phyloP scores from a whole-genome alignment of 441 rosid species.

The Mallotus japonicus region DNA sequence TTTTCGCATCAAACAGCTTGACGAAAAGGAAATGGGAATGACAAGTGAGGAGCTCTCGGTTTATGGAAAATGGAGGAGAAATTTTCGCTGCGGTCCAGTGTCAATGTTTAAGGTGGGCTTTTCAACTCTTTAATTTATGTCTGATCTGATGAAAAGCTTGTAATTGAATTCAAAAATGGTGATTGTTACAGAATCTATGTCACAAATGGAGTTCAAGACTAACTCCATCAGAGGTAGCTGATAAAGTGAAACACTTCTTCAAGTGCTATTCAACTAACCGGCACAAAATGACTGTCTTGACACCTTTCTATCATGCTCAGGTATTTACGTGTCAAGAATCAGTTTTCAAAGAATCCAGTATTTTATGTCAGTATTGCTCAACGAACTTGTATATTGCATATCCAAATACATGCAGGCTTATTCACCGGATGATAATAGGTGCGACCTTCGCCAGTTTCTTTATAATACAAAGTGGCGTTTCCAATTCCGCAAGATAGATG shows the following conservation, averaged over 20 bases:
- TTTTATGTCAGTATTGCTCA: background rate
- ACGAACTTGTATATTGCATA: background rate
- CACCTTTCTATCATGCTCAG: slow-evolving; percentile 96
- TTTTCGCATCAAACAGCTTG: slow-evolving; percentile 49
- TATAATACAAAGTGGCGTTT: slow-evolving; percentile 81
- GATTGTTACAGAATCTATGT: slow-evolving; percentile 72
- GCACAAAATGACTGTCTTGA: slow-evolving; percentile 88
- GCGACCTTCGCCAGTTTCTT: slow-evolving; percentile 84
- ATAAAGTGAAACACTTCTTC: slow-evolving; percentile 91
- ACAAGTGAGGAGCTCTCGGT: slow-evolving; percentile 85
- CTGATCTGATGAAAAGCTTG: background rate
- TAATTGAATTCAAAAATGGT: no score
- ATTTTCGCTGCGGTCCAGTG: slow-evolving; percentile 83
- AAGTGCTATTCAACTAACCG: slow-evolving; percentile 87
- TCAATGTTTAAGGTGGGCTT: slow-evolving; percentile 78
- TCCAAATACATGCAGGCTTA: slow-evolving; percentile 55
- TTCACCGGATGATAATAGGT: slow-evolving; percentile 92
- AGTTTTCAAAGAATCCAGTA: background rate
- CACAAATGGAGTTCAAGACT: slow-evolving; percentile 82
- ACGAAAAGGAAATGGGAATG: slow-evolving; percentile 88
- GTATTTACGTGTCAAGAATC: slow-evolving; percentile 29
- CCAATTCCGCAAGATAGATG: slow-evolving; percentile 82
- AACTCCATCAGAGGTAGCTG: slow-evolving; percentile 76
- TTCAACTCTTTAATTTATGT: background rate
- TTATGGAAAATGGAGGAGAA: slow-evolving; percentile 72